Base-by-base conservation (phyloP, 148 eudicot species). In the Rhododendron mucronatum region DNA sequence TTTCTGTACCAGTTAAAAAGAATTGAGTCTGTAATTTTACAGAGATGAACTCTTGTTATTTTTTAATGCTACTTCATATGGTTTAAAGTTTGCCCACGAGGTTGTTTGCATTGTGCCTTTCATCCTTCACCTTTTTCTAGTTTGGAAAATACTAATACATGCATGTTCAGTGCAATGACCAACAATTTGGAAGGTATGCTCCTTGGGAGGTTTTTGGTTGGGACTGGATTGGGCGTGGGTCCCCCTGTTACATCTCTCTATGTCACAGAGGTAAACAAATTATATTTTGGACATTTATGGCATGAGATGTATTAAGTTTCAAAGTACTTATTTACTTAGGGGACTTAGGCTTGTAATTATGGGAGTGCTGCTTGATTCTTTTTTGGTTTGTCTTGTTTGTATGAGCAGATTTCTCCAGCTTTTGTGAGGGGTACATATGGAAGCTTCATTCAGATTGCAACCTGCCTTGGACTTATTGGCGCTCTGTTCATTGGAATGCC, bases 361-460 rank as follows among this genome's bases (percentile, higher is more conserved):
- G 20, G 71, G 16, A 71, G 57, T 26, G 23, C n/a, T 15, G 23
- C n/a, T 15, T 87, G 28, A 65, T 12, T 55, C 78, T 79, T 50
- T 57, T 63, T 7, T 12, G 39, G 80, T 45, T 86, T 83, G 67
- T 2, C 84, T 47, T 82, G 80, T 91, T n/a, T 83, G 18, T 39
- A 7, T 20, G 86, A 86, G n/a, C 84, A 97, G 99, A 88, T 97
- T 85, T 97, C 99, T 88, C 99, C 99, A 84, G 90, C 98, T 80
- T 93, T 92, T 89, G 94, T 97, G 78, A 92, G 99, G 91, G 99
- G 99, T 84, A 97, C 99, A 76, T 97, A 94, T 87, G 99, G 99
- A 85, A 95, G 99, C 92, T 94, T 97, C 86, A 93, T 97, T 84
- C 99, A 97, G 76, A 95, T 97, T 86, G 95, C 98, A 81, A 94